Evolutionary conservation across 495 filamentous ascomycete species (phyloP).

Genomic region (Hyaloscypha finlandica): DNA sequence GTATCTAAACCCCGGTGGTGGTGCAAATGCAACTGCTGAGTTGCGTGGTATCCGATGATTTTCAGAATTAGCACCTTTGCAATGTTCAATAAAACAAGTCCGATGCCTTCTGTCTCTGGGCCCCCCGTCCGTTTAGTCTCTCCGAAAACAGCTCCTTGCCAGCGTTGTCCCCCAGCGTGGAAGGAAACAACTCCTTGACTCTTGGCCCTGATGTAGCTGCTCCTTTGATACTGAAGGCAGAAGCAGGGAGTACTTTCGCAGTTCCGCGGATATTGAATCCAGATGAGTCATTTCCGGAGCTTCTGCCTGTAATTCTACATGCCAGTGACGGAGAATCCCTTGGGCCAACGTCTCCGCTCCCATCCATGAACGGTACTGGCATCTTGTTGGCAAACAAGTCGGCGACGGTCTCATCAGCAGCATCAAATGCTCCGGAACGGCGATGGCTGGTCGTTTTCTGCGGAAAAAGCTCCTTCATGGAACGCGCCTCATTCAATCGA

Average conservation of each 20-base stretch:
- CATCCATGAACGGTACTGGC: constrained; percentile 53
- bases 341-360: constrained; percentile 35
- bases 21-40: neutral
- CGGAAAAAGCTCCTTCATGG: constrained; percentile 69
- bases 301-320: constrained; percentile 41
- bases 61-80: neutral
- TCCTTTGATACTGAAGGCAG: constrained; percentile 69
- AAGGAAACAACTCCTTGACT: constrained; percentile 71
- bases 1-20: neutral
- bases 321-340: constrained; percentile 32
- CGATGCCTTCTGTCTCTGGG: constrained; percentile 52
- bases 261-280: constrained; percentile 67
- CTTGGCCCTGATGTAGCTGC: constrained; percentile 36
- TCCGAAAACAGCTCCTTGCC: constrained; percentile 72
- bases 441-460: constrained; percentile 59
- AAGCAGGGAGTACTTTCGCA: constrained; percentile 39
- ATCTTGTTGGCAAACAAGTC: constrained; percentile 58
- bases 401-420: constrained; percentile 57
- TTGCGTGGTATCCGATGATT: neutral
- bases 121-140: constrained; percentile 46
- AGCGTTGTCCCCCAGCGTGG: constrained; percentile 61
- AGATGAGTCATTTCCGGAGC: constrained; percentile 25
- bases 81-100: constrained; percentile 52
- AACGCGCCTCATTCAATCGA: constrained; percentile 19
- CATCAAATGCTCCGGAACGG: constrained; percentile 66